Conservation (phyloP, 2,329 filamentous ascomycete species). For the Furcasterigmium sp. region DNA sequence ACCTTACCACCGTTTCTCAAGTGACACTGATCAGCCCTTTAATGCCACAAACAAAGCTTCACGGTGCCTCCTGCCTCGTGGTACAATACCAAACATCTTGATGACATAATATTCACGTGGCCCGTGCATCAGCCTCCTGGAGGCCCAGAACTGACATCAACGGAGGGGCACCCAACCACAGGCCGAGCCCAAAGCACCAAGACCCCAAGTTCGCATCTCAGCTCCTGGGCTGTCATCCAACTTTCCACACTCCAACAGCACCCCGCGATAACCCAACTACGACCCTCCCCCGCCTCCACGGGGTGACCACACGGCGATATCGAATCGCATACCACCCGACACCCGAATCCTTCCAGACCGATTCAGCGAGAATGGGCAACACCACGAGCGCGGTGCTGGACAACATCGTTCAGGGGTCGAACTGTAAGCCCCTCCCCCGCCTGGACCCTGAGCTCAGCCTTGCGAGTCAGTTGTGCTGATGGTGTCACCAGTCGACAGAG, state of each 20-base stretch:
- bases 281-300: not conserved
- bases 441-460: not conserved
- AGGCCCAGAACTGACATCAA: not conserved
- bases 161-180: not conserved
- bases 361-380: slow-evolving; percentile 71
- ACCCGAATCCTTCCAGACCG: slow-evolving; percentile 2
- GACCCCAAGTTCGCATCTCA: not conserved
- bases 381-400: slow-evolving; percentile 74
- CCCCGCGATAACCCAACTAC: not conserved
- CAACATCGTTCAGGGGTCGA: slow-evolving; percentile 92
- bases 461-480: not conserved
- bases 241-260: not conserved
- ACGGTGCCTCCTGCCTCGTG: too few species aligned
- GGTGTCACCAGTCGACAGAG: slow-evolving; percentile 70
- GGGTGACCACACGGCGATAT: slow-evolving; percentile 3
- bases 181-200: not conserved
- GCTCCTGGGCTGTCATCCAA: not conserved
- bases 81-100: too few species aligned
- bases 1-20: too few species aligned
- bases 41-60: too few species aligned
- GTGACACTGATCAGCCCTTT: too few species aligned
- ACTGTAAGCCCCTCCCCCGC: slow-evolving; percentile 58
- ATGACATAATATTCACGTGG: not conserved
- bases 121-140: not conserved
- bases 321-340: not conserved